Evolutionary conservation across 2,329 filamentous ascomycete species (phyloP), one percentile per base, ranked within the genome.

Genomic region (Eutypella sp.): DNA sequence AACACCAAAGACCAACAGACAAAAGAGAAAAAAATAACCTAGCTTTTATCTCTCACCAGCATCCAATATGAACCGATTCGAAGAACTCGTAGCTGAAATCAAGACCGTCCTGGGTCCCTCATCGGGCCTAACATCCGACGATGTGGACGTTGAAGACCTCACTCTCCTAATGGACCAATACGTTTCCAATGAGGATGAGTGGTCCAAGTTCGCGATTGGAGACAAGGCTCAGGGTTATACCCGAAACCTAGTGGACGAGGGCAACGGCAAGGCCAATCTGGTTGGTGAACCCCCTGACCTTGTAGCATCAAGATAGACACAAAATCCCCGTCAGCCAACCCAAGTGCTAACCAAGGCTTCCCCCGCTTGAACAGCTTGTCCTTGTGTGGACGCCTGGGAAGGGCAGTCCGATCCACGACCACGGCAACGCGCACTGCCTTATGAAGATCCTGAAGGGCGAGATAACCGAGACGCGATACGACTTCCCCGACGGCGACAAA

Each of bases 361-460:
- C n/a, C n/a, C n/a, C n/a, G n/a, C n/a, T 31, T 40, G 39, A 58
- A 42, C 64, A 92, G 87, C 79, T 95, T 51, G 81, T 96, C 40
- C 79, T 96, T 34, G 90, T 95, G 33, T 96, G 91, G 91, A 85
- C 83, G 15, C 90, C 91, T 0, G 86, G 87, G 42, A 89, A 89
- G 68, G 80, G 80, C 31, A 92, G 86, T 57, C 84, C 87, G 10
- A 89, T 96, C 61, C 91, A 96, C 63, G 91, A 96, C 64, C 86
- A 89, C 66, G 85, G 84, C 61, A 88, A 92, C 50, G 88, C 90
- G 33, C 91, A 96, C 65, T 96, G 91, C 67, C 73, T 96, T 57
- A 96, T 96, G 89, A 95, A 85, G 73, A 83, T 92, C 54, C 77
- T 96, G 51, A 82, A 82, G 56, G 91, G 91, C 39, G 78, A 74